These are phyloP conservation scores for Aurantiochytrium sp. DNA, from an alignment of 108 stramenopile species.

Conservation along the genomic window DNA sequence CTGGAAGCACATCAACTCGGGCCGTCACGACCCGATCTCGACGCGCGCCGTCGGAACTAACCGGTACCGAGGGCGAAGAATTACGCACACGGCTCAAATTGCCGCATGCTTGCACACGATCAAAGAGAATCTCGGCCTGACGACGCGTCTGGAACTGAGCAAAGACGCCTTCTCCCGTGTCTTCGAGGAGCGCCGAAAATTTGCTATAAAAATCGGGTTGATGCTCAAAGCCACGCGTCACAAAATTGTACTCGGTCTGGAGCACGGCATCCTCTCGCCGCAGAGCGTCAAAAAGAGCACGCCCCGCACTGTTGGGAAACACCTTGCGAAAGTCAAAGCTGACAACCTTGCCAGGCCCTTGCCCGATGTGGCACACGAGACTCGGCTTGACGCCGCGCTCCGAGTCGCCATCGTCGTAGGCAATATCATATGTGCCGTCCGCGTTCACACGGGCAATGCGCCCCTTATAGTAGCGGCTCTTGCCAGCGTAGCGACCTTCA, in stretches of 20 bases:
- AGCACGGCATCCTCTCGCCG: not conserved
- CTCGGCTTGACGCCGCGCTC: conserved; percentile 23
- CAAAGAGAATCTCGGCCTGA: not conserved
- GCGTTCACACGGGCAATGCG: conserved; percentile 20
- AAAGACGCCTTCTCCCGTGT: not conserved
- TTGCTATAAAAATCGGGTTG: not conserved
- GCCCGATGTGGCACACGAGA: conserved; percentile 7
- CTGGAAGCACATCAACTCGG: not conserved
- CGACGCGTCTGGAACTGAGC: conserved; percentile 14
- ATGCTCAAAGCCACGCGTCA: conserved; percentile 10
- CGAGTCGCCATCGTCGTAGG: conserved; percentile 41
- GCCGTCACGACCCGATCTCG: not conserved
- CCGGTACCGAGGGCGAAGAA: not conserved
- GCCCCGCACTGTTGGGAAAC: not conserved
- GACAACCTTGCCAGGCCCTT: conserved; percentile 5
- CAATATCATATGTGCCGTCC: conserved; percentile 40
- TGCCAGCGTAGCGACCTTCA: not conserved
- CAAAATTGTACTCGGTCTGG: conserved; percentile 2
- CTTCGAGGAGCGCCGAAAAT: not conserved
- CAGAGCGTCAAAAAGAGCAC: conserved; percentile 3
- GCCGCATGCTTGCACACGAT: not conserved
- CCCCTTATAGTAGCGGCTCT: not conserved
- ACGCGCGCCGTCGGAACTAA: not conserved
- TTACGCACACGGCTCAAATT: not conserved
- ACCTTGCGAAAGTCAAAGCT: conserved; percentile 14